Evolutionary conservation across 768 basidiomycete species (phyloP).

Genomic region (Pleurotus djamor): DNA sequence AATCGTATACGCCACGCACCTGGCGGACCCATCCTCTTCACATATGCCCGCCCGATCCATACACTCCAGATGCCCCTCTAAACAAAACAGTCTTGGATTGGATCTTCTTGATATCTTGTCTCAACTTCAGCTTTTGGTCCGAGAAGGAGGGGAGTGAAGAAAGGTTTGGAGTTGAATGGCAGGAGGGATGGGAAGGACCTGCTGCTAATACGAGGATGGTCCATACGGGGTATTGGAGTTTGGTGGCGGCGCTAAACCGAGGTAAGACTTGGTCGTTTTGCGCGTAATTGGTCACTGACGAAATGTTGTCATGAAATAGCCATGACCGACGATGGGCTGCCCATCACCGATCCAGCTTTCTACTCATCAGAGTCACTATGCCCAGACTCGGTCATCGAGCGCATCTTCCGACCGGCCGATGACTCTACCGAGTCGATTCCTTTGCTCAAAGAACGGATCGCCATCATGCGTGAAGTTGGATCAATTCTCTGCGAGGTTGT

Average conservation of each 20-base stretch:
- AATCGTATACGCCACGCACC: slow-evolving; percentile 75
- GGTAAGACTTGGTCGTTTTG: slow-evolving; percentile 36
- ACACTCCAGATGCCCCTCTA: slow-evolving; percentile 46
- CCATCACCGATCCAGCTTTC: slow-evolving; percentile 77
- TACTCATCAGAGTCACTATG: slow-evolving; percentile 71
- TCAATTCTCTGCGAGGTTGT: slow-evolving; percentile 66
- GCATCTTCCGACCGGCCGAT: slow-evolving; percentile 63
- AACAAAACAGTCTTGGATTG: slow-evolving; percentile 69
- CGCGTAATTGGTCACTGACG: neutral
- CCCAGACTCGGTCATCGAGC: slow-evolving; percentile 65
- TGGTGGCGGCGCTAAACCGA: slow-evolving; percentile 81
- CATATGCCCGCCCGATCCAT: slow-evolving; percentile 66
- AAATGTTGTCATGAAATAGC: slow-evolving; percentile 40
- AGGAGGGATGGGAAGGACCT: slow-evolving; percentile 49
- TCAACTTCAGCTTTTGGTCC: slow-evolving; percentile 93
- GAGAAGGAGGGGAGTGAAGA: slow-evolving; percentile 54
- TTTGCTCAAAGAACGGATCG: slow-evolving; percentile 66
- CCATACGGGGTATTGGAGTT: slow-evolving; percentile 86
- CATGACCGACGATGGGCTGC: slow-evolving; percentile 67
- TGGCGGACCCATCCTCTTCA: slow-evolving; percentile 82
- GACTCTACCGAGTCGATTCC: slow-evolving; percentile 66
- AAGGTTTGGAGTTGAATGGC: slow-evolving; percentile 81
- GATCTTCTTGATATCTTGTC: slow-evolving; percentile 84
- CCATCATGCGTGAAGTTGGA: slow-evolving; percentile 78
- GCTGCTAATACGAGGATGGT: slow-evolving; percentile 41